A percentile compares a stretch with the other conserved stretches of the same genome.
Conservation (phyloP, 495 filamentous ascomycete genomes). For the Neurospora sublineolata region DNA sequence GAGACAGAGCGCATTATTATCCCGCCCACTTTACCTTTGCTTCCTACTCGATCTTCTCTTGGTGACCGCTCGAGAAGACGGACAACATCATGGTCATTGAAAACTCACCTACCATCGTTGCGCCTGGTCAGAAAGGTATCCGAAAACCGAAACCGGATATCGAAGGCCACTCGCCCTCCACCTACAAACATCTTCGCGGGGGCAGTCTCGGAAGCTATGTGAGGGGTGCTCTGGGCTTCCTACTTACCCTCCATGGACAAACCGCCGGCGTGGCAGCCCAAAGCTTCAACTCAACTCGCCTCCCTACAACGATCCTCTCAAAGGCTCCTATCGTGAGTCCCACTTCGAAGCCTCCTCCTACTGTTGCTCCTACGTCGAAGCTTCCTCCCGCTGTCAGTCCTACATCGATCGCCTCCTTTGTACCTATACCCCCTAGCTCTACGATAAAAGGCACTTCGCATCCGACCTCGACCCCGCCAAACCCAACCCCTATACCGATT, state of each 20-base stretch:
- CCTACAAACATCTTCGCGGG: neutral
- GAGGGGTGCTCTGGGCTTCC: neutral
- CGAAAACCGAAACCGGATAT: neutral
- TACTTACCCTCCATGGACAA: neutral
- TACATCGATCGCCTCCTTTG: neutral
- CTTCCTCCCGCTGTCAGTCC: neutral
- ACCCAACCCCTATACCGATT: constrained; percentile 31
- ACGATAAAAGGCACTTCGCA: neutral
- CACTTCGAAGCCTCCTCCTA: neutral
- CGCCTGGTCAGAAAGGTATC: neutral
- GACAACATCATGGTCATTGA: neutral
- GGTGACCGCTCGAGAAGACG: neutral
- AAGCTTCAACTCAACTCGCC: neutral
- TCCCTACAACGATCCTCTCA: neutral
- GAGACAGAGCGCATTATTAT: neutral
- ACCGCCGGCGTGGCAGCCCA: neutral
- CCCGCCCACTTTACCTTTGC: neutral
- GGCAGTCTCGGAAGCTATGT: neutral
- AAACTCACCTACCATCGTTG: neutral
- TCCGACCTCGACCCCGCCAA: constrained; percentile 2
- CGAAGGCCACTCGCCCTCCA: neutral
- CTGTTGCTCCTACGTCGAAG: neutral
- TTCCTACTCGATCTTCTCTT: neutral
- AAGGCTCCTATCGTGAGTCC: neutral
- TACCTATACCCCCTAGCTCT: neutral